A percentile compares a stretch with the other conserved stretches of the same genome.
Evolutionary conservation across 2,329 filamentous ascomycete species (phyloP).

Genomic region (Aspergillus melleus): DNA sequence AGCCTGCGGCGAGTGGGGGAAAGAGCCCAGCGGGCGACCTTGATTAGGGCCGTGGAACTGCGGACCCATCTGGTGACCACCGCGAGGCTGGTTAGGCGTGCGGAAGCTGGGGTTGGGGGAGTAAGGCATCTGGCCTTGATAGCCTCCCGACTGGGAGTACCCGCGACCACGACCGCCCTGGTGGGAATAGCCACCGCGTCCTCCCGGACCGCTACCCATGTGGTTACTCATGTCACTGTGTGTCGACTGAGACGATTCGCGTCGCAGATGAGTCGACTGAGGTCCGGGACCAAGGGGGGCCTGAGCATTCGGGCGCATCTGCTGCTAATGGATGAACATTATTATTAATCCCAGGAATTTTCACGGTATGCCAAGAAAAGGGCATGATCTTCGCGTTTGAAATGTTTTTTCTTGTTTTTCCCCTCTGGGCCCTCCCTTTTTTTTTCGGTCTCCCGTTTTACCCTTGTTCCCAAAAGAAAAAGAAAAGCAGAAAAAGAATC

Average conservation of each 20-base stretch:
- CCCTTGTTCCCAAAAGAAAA: not conserved
- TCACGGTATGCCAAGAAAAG: conserved; percentile 17
- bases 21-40: conserved; percentile 45
- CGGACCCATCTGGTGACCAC: conserved; percentile 52
- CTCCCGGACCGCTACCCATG: conserved; percentile 47
- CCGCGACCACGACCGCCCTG: conserved; percentile 59
- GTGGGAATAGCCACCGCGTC: conserved; percentile 55
- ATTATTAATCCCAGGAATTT: conserved; percentile 18
- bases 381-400: not conserved
- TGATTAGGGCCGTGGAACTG: conserved; percentile 51
- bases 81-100: conserved; percentile 52
- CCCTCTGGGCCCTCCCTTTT: not conserved
- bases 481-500: not conserved
- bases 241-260: conserved; percentile 81
- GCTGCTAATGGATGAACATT: conserved; percentile 31
- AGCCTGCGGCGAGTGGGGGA: conserved; percentile 64
- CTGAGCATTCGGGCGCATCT: conserved; percentile 68
- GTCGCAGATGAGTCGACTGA: conserved; percentile 76
- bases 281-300: conserved; percentile 61
- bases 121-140: conserved; percentile 54
- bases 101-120: conserved; percentile 58
- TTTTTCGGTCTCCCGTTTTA: not conserved
- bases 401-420: not conserved
- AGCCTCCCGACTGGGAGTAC: conserved; percentile 51
- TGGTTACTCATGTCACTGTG: conserved; percentile 71